Base-by-base conservation (phyloP, 176 grass and related monocot genomes). In the Avena sativa region DNA sequence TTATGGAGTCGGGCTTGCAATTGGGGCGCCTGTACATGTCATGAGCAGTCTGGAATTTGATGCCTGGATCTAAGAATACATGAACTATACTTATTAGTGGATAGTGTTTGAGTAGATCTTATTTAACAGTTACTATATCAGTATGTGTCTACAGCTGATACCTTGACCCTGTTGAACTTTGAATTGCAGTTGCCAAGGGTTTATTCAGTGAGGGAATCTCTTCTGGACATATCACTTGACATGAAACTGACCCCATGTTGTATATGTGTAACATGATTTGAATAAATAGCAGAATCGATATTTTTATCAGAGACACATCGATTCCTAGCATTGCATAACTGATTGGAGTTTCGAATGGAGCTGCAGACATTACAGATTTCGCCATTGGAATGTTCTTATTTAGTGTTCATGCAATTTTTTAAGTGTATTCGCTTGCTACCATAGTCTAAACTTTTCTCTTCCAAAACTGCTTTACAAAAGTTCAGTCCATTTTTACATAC, bases 21-120 rank as follows among this genome's bases (percentile, higher is more conserved):
- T 32, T 30, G 3, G 5, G 66, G 66, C 19, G 13, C 25, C 64
- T 67, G 64, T 4, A 8, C 3, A 75, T 49, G 26, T 20, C 47
- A 9, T 43, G 28, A 55, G 4, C 28, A 68, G 9, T n/a, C 50
- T 40, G 15, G 4, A 68, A 6, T 63, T 57, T 14, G 43, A 84
- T 75, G 84, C 47, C 15, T 87, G 85, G 74, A 80, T 28, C 23
- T 12, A 74, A 32, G 12, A 13, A 52, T 62, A 19, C n/a, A 46
- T 2, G 6, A 62, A 34, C 16, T 47, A 75, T 50, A 69, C 30
- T 69, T 51, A 75, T 64, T 76, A 21, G 49, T 85, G 1, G 43
- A 64, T 59, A 51, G 60, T 64, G 5, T 76, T 36, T 76, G 25
- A 12, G 17, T 36, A 21, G 48, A 70, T 55, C 21, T 82, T 48